Evolutionary conservation across 805 yeast species (phyloP).

Genomic region (Hanseniaspora lachancei): DNA sequence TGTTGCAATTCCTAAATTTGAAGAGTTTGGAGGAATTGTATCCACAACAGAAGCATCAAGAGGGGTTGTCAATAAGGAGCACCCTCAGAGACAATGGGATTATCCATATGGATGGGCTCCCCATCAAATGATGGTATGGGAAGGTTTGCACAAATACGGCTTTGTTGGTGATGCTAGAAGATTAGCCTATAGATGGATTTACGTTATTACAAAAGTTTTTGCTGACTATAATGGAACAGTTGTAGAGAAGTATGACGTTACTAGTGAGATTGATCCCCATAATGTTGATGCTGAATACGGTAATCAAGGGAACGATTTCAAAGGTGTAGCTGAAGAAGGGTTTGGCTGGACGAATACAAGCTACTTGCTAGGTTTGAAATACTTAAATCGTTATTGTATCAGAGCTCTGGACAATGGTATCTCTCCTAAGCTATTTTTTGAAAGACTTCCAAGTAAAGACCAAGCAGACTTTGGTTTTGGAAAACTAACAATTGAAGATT

Average conservation of each 20-base stretch:
- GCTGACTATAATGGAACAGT: conserved; percentile 90
- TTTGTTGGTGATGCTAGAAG: conserved; percentile 51
- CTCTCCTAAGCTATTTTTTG: conserved; percentile 53
- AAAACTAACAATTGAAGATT: not conserved
- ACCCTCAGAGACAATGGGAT: conserved; percentile 96
- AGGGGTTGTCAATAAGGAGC: conserved; percentile 51
- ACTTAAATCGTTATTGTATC: conserved; percentile 50
- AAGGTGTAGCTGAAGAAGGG: conserved; percentile 90
- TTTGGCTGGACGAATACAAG: conserved; percentile 98
- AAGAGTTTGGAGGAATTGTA: conserved; percentile 77
- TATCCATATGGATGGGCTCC: conserved; percentile 99
- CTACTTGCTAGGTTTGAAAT: conserved; percentile 57
- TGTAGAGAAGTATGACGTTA: conserved; percentile 89
- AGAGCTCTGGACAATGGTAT: conserved; percentile 72
- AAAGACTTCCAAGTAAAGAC: conserved; percentile 34
- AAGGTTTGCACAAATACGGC: conserved; percentile 64
- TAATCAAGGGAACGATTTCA: conserved; percentile 84
- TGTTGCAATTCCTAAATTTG: conserved; percentile 53
- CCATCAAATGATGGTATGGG: conserved; percentile 91
- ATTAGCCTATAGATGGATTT: conserved; percentile 77
- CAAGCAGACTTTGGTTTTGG: conserved; percentile 27
- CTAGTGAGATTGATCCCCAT: conserved; percentile 71
- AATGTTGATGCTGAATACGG: conserved; percentile 93
- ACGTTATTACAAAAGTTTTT: conserved; percentile 74
- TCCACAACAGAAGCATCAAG: conserved; percentile 68